phyloP scores from a whole-genome alignment of 108 stramenopile genomes.

The Mediolabrus comicus region DNA sequence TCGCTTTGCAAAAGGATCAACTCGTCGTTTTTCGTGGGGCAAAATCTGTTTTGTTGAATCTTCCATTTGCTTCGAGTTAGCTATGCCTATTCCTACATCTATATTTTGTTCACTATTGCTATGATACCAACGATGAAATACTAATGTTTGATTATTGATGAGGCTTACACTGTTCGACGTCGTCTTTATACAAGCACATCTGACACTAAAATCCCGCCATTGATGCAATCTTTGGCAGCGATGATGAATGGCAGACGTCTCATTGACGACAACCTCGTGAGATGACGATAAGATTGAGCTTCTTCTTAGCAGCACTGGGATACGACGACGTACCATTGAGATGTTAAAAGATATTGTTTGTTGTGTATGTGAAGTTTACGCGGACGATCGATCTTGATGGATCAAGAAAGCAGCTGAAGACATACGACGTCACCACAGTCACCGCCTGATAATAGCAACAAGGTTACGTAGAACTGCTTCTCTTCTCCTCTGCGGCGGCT shows the following conservation, averaged over 20 bases:
- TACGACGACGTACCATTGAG: neutral
- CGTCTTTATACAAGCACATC: neutral
- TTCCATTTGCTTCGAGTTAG: neutral
- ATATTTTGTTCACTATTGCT: neutral
- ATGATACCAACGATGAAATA: neutral
- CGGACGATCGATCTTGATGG: too few species aligned
- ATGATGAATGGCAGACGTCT: too few species aligned
- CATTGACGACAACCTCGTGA: too few species aligned
- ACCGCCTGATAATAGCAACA: too few species aligned
- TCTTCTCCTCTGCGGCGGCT: too few species aligned
- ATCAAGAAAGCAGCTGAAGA: too few species aligned
- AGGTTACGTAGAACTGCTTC: too few species aligned
- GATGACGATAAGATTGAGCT: neutral
- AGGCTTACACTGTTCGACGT: too few species aligned
- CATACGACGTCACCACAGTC: too few species aligned
- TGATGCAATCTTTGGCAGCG: neutral
- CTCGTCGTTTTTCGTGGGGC: neutral
- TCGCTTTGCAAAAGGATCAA: slow-evolving; percentile 38
- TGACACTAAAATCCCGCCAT: neutral
- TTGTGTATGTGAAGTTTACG: too few species aligned
- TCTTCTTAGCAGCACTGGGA: neutral
- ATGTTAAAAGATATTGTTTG: too few species aligned
- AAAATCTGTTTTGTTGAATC: neutral
- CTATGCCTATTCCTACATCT: neutral
- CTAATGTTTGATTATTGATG: neutral